Evolutionary conservation across 202 grass and related monocot species (phyloP).

Genomic region (Schoenoplectus tabernaemontani): DNA sequence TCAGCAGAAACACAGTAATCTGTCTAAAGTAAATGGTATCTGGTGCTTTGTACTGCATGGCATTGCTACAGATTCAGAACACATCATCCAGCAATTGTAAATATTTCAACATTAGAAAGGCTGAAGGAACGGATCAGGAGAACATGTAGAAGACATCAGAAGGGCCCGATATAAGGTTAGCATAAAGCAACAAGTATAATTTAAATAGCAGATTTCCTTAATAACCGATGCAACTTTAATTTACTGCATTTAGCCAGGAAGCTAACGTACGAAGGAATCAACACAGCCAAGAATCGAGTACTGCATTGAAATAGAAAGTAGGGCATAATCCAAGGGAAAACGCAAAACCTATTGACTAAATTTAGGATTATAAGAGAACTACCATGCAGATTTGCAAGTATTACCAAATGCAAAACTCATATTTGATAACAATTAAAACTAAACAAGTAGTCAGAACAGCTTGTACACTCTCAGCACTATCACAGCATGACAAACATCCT

Average conservation of each 20-base stretch:
- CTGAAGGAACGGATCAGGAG: neutral
- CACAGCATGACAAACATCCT: neutral
- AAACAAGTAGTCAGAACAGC: neutral
- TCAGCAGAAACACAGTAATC: slow-evolving; percentile 13
- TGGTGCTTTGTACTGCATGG: slow-evolving; percentile 98
- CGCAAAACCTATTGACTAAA: no score
- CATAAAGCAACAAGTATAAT: neutral
- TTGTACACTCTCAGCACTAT: neutral
- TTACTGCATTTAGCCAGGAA: slow-evolving; percentile 4
- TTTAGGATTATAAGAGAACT: no score
- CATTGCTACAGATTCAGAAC: slow-evolving; percentile 97
- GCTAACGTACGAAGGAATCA: no score
- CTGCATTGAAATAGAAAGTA: no score
- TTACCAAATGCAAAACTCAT: neutral
- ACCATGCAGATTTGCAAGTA: no score
- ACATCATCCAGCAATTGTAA: slow-evolving; percentile 84
- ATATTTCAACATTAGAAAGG: neutral
- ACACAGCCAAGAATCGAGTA: no score
- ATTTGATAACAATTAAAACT: neutral
- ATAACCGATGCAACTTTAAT: neutral
- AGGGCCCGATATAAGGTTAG: neutral
- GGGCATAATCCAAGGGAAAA: no score
- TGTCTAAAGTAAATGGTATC: slow-evolving; percentile 98
- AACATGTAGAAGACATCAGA: neutral
- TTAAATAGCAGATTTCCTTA: neutral